Evolutionary conservation across 805 yeast genomes (phyloP).

Genomic region (baker's yeast (Saccharomyces cerevisiae)): DNA sequence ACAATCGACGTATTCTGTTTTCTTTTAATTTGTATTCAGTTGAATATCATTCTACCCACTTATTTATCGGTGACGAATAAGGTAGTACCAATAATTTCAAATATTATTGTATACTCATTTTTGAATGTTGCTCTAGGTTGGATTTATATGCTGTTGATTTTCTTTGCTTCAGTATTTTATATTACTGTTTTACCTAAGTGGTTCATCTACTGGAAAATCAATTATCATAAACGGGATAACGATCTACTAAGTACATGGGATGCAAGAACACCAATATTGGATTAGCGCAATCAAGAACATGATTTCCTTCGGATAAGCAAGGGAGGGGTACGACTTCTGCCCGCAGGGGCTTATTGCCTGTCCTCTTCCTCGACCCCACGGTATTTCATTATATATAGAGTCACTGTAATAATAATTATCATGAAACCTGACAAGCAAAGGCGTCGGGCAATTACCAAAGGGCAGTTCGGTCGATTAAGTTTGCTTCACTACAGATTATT

Average conservation of each 20-base stretch:
- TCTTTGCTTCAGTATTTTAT: slow-evolving; percentile 12
- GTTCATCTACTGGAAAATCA: slow-evolving; percentile 27
- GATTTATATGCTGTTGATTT: slow-evolving; percentile 15
- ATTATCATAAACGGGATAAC: slow-evolving; percentile 15
- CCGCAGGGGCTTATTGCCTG: neutral
- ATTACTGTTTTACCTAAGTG: slow-evolving; percentile 20
- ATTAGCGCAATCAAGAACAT: neutral
- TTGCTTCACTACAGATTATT: neutral
- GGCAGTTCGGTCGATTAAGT: too few species aligned
- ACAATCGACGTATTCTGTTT: slow-evolving; percentile 78
- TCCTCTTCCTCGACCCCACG: neutral
- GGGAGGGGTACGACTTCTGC: neutral
- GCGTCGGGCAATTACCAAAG: neutral
- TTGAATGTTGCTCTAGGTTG: slow-evolving; percentile 18
- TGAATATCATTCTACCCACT: slow-evolving; percentile 27
- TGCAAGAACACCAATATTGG: slow-evolving; percentile 12
- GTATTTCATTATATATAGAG: neutral
- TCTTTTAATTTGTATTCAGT: slow-evolving; percentile 41
- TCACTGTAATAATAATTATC: neutral
- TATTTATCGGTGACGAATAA: slow-evolving; percentile 11
- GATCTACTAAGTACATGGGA: slow-evolving; percentile 17
- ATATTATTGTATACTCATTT: slow-evolving; percentile 20
- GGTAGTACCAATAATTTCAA: slow-evolving; percentile 12
- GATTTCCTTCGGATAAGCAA: neutral
- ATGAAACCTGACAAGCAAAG: neutral